Base-by-base conservation (phyloP, 371 early-diverging fungal genomes). In the Thermomucor indicae-seudaticae region DNA sequence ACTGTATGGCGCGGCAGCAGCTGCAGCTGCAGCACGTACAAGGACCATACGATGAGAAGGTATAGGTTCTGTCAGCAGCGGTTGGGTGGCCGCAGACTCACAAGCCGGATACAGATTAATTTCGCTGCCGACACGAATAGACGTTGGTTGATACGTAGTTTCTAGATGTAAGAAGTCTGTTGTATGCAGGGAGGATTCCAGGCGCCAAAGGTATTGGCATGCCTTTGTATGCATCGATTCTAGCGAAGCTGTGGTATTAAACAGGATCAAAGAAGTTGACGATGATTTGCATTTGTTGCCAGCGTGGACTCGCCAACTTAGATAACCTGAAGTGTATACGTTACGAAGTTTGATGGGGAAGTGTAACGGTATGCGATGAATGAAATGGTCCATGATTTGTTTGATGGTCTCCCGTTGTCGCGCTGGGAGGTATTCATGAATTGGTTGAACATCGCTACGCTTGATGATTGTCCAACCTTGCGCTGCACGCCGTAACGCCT, bases 321-420 rank as follows among this genome's bases (percentile, higher is more conserved):
- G 60, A 47, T 70, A 74, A 8, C 64, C 62, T 1, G 53, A 39
- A 4, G 71, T 70, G 1, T 43, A 47, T 4, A 52, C 17, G 30
- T 62, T 70, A 29, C 60, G 68, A 32, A 74, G 25, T 19, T 66
- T 60, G 24, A 74, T 57, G 3, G 75, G 67, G 4, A 49, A 41
- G 43, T 68, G 52, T 1, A 53, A 40, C 0, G 62, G 57, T 2
- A 74, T 58, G 5, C 58, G 60, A 27, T 54, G 47, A n/a, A 66
- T 60, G 23, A 46, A 56, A 5, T 43, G 10, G 28, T 58, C 30
- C n/a, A 74, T 71, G 12, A 71, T 46, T 6, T 37, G 19, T 1
- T 49, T 34, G 17, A 68, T 62, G 17, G 49, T 40, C 19, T 53
- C 46, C n/a, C 58, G 43, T 14, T 40, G 40, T 4, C 40, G 14